Evolutionary conservation across 345 rosid species (phyloP).

Genomic region (Limnanthes douglasii): DNA sequence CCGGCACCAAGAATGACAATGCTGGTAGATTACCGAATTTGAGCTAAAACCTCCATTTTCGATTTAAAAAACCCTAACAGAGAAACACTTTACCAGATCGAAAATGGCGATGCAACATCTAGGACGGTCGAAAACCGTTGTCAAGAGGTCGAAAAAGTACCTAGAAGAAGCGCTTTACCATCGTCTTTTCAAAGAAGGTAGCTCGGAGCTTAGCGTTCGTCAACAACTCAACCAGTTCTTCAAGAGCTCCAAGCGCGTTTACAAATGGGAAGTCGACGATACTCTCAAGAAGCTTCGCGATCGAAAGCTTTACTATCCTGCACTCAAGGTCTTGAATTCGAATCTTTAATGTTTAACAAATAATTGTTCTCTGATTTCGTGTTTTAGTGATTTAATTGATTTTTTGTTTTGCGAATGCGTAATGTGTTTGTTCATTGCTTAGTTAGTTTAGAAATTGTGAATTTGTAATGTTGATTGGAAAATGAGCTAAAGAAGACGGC

Average conservation of each 20-base stretch:
- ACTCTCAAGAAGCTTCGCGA: conserved; percentile 74
- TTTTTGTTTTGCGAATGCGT: too few relatives aligned
- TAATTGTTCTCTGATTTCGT: background rate
- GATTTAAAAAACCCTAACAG: conserved; percentile 4
- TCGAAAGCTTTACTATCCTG: conserved; percentile 60
- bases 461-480: too few relatives aligned
- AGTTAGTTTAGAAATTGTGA: too few relatives aligned
- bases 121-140: conserved; percentile 49
- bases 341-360: background rate
- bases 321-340: conserved; percentile 47
- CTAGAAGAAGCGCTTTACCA: conserved; percentile 66
- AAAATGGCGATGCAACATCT: conserved; percentile 44
- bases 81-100: background rate
- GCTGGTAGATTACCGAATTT: too few relatives aligned
- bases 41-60: too few relatives aligned
- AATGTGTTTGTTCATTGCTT: too few relatives aligned
- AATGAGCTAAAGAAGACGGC: too few relatives aligned
- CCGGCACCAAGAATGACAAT: too few relatives aligned
- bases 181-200: conserved; percentile 61
- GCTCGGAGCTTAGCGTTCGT: conserved; percentile 47
- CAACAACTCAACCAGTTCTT: conserved; percentile 67
- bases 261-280: conserved; percentile 92
- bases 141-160: conserved; percentile 71
- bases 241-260: conserved; percentile 71
- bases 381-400: too few relatives aligned